A percentile compares a stretch with the other conserved stretches of the same genome.
These are phyloP conservation scores for Fimicolochytrium jonesii DNA, from an alignment of 192 early-diverging fungal genomes.

Conservation along the genomic window DNA sequence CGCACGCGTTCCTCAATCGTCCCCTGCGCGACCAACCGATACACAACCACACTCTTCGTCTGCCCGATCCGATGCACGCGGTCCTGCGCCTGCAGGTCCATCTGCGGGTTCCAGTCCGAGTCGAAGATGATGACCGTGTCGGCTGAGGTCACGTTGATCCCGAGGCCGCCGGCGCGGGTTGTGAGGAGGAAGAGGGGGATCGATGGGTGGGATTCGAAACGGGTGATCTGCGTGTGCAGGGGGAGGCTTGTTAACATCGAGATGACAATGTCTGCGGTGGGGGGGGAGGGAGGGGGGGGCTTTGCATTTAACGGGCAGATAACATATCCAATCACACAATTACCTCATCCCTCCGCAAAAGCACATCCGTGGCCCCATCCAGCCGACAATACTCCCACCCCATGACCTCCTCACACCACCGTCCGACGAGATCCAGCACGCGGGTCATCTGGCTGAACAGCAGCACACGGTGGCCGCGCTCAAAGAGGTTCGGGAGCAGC, in stretches of 20 bases:
- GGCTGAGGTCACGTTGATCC: slow-evolving; percentile 93
- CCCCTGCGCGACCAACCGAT: slow-evolving; percentile 78
- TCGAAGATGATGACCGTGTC: slow-evolving; percentile 96
- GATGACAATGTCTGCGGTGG: too few species aligned
- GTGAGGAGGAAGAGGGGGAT: slow-evolving; percentile 77
- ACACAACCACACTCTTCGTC: slow-evolving; percentile 84
- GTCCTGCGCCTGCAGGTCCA: slow-evolving; percentile 89
- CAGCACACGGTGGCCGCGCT: slow-evolving; percentile 83
- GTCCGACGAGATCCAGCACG: neutral
- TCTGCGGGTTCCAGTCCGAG: slow-evolving; percentile 94
- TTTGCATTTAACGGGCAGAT: too few species aligned
- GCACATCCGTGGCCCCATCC: slow-evolving; percentile 32
- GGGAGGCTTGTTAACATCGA: too few species aligned
- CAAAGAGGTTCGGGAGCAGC: slow-evolving; percentile 73
- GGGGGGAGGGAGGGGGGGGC: too few species aligned
- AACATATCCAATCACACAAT: too few species aligned
- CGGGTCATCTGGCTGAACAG: slow-evolving; percentile 84
- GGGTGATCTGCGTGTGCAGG: slow-evolving; percentile 39
- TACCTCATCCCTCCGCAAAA: neutral
- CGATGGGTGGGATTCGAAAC: slow-evolving; percentile 41
- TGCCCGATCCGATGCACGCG: slow-evolving; percentile 97
- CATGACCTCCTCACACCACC: slow-evolving; percentile 23
- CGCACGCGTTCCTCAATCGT: slow-evolving; percentile 84
- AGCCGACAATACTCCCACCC: slow-evolving; percentile 38
- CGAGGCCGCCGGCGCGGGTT: slow-evolving; percentile 92